Evolutionary conservation across 2,329 filamentous ascomycete species (phyloP), one percentile per base, ranked within the genome.

Genomic region (Coniochaeta ligniaria): DNA sequence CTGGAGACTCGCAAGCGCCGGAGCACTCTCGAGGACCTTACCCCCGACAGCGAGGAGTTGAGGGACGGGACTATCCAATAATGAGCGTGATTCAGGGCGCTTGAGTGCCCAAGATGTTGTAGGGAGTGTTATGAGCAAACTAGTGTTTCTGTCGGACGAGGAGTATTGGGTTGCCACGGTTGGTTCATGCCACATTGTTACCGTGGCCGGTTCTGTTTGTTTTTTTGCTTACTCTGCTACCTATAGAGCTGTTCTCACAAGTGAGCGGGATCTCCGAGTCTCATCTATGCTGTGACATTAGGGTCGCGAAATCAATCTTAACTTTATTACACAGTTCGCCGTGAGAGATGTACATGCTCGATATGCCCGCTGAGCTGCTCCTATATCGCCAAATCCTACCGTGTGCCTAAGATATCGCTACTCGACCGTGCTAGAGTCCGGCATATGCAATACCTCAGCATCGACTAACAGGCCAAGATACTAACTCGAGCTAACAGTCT

Each of bases 1-100:
- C 50, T 57, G 55, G 60, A 45, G 12, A 31, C 36, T 28, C 41
- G 52, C 20, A 60, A 58, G 43, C 55, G 43, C 28, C 52, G 60
- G 54, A 61, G 60, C 28, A 68, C 66, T 6, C 66, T 69, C 36
- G 64, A 65, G 62, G 66, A 68, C 56, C 63, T 69, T 2, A 62
- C 67, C 43, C 67, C 67, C 5, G 67, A 69, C 60, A 67, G 61
- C 41, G 65, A 68, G 61, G 67, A 69, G 63, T 55, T 69, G 35
- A 59, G 67, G 33, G 60, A 67, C 38, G 67, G 67, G 2, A 67
- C 66, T 3, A 69, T 69, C 52, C 67, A 69, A 60, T 69, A 36
- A 59, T 20, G 22, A 38, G 26, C 43, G 3, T 26, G 6, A 14
- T 26, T 2, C 20, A 26, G 22, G 24, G 54, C 20, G 54, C 9